Evolutionary conservation across 2,329 filamentous ascomycete genomes (phyloP), one percentile per base, ranked within the genome.

Genomic region (Berkeleyomyces basicola): DNA sequence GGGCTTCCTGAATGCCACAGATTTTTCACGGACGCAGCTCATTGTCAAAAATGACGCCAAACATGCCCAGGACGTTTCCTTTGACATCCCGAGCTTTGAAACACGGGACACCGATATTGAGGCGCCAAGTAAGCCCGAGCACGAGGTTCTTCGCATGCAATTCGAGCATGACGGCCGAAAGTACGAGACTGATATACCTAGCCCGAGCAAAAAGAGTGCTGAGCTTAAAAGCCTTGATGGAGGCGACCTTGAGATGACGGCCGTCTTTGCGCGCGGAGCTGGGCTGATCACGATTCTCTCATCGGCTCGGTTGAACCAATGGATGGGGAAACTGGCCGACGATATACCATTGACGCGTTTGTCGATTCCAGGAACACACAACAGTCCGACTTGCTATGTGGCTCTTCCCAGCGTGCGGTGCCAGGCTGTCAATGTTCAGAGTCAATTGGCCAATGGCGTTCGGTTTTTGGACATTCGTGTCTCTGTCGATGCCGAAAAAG

Each of bases 381-480:
- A 99, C 75, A 89, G 88, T 16, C 89, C 93, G 5, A 95, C 91
- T 7, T 86, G 82, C 74, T 80, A 95, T 76, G 80, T 82, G 58
- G 91, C 93, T 10, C 80, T 96, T 4, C 93, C 93, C 1, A 95
- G 90, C 1, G 93, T 97, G 44, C 87, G 93, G 46, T 97, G 93
- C 73, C 93, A 99, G 75, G 85, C 88, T 42, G 89, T 91, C 16
- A 78, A 82, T 65, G 79, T 95, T 4, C 77, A 79, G 58, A 82
- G 86, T 61, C 93, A 99, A 74, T 82, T 99, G 37, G 78, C 84
- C 63, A 92, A 96, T 71, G 93, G 93, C 37, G 87, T 97, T 55
- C 89, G 93, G 60, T 97, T 96, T 78, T 84, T 99, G 67, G 93
- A 99, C 71, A 82, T 99, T 66, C 85, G 93, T 60, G 87, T 96